Conservation (phyloP, 2,329 filamentous ascomycete genomes). For the Leptographium procerum region DNA sequence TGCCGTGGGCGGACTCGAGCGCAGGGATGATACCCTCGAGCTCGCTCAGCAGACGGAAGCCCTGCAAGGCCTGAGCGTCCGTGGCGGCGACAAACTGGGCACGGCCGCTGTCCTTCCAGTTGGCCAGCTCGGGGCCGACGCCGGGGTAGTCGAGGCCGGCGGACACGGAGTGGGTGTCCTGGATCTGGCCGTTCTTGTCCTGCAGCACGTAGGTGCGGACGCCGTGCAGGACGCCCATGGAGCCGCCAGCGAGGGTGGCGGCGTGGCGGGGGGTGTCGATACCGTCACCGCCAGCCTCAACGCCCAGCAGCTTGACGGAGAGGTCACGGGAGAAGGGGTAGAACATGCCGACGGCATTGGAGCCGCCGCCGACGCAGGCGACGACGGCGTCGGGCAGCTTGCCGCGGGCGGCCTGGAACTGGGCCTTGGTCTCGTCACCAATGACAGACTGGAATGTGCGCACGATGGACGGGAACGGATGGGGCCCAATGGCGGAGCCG, state of each 20-base stretch:
- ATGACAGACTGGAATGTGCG: constrained; percentile 97
- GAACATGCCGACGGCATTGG: constrained; percentile 96
- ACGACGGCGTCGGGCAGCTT: constrained; percentile 94
- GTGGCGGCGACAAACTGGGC: constrained; percentile 87
- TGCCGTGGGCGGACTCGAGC: constrained; percentile 83
- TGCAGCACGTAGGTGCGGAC: constrained; percentile 94
- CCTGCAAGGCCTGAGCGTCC: constrained; percentile 78
- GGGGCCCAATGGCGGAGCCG: constrained; percentile 90
- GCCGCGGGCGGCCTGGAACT: constrained; percentile 74
- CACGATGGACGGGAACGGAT: constrained; percentile 96
- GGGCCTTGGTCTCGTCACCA: constrained; percentile 83
- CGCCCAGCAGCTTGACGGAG: constrained; percentile 77
- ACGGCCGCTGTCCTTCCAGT: constrained; percentile 83
- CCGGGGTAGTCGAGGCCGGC: constrained; percentile 95
- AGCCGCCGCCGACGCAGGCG: constrained; percentile 90
- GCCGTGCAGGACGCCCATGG: constrained; percentile 88
- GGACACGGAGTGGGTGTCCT: constrained; percentile 90
- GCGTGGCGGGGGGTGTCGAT: constrained; percentile 76
- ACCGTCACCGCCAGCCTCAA: constrained; percentile 92
- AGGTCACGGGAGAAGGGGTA: constrained; percentile 84
- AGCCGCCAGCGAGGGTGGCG: constrained; percentile 75
- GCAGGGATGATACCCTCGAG: constrained; percentile 95
- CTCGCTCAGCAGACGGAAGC: constrained; percentile 75
- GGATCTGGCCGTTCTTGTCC: constrained; percentile 83
- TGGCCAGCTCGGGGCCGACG: constrained; percentile 82